Conservation (phyloP, 106 monocot genomes). For the Acorus calamus region DNA sequence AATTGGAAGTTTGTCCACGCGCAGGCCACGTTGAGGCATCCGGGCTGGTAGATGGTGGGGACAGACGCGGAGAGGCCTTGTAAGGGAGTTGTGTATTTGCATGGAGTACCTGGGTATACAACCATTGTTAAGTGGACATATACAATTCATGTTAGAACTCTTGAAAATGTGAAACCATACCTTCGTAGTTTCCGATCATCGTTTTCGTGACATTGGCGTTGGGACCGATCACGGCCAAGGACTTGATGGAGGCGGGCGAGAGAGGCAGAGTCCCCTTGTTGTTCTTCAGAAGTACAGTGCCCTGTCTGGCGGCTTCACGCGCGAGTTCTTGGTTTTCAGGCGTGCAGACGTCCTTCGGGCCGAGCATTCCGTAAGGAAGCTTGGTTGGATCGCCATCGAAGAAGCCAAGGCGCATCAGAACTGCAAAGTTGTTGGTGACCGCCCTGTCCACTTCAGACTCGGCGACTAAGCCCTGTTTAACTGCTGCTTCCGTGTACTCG, state of each 20-base stretch:
- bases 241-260: slow-evolving; percentile 25
- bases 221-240: slow-evolving; percentile 87
- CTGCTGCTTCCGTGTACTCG: slow-evolving; percentile 51
- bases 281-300: slow-evolving; percentile 94
- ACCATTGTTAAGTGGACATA: too few relatives aligned
- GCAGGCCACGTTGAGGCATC: slow-evolving; percentile 58
- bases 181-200: slow-evolving; percentile 98
- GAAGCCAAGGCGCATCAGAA: slow-evolving; percentile 79
- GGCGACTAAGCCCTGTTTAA: slow-evolving; percentile 38
- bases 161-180: slow-evolving; percentile 6
- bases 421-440: slow-evolving; percentile 65
- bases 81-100: slow-evolving; percentile 73
- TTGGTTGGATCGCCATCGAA: slow-evolving; percentile 77
- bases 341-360: slow-evolving; percentile 78
- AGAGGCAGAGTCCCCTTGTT: slow-evolving; percentile 40
- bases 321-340: slow-evolving; percentile 65
- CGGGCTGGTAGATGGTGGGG: slow-evolving; percentile 42
- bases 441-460: slow-evolving; percentile 62
- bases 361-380: slow-evolving; percentile 52
- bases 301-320: slow-evolving; percentile 80
- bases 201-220: slow-evolving; percentile 84
- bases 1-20: slow-evolving; percentile 40
- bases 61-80: slow-evolving; percentile 56
- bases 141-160: too few relatives aligned
- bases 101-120: slow-evolving; percentile 45